Evolutionary conservation across 345 rosid genomes (phyloP).

Genomic region (Euphorbia tirucalli): DNA sequence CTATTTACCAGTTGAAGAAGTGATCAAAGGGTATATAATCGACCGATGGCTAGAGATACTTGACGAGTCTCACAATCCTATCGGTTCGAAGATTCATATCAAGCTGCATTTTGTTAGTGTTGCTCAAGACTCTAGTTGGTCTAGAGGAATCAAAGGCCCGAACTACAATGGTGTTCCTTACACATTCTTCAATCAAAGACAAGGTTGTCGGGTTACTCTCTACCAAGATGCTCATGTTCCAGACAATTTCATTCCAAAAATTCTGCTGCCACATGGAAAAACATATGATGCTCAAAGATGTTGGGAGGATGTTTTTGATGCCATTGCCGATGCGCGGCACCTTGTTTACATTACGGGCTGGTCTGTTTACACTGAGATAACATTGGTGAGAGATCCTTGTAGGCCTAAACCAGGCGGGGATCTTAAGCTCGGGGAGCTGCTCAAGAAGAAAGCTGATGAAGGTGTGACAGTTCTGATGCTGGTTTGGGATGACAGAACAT

Average conservation of each 20-base stretch:
- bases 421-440: constrained; percentile 51
- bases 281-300: constrained; percentile 46
- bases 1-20: constrained; percentile 51
- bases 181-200: constrained; percentile 54
- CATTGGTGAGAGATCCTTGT: constrained; percentile 56
- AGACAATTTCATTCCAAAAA: constrained; percentile 22
- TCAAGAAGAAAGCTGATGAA: constrained; percentile 57
- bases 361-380: constrained; percentile 57
- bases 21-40: constrained; percentile 31
- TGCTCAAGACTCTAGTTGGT: constrained; percentile 43
- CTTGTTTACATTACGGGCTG: constrained; percentile 79
- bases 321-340: constrained; percentile 50
- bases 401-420: constrained; percentile 30
- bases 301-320: constrained; percentile 82
- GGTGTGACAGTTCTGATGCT: constrained; percentile 64
- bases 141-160: constrained; percentile 47
- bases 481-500: constrained; percentile 84
- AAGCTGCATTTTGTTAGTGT: constrained; percentile 40
- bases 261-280: constrained; percentile 18
- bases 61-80: constrained; percentile 33
- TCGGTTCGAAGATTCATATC: constrained; percentile 48
- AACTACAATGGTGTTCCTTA: constrained; percentile 47
- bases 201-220: constrained; percentile 62
- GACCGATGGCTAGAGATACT: constrained; percentile 45
- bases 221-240: constrained; percentile 82